phyloP scores from a whole-genome alignment of 2,329 filamentous ascomycete species.

The Pseudocercospora fuligena region DNA sequence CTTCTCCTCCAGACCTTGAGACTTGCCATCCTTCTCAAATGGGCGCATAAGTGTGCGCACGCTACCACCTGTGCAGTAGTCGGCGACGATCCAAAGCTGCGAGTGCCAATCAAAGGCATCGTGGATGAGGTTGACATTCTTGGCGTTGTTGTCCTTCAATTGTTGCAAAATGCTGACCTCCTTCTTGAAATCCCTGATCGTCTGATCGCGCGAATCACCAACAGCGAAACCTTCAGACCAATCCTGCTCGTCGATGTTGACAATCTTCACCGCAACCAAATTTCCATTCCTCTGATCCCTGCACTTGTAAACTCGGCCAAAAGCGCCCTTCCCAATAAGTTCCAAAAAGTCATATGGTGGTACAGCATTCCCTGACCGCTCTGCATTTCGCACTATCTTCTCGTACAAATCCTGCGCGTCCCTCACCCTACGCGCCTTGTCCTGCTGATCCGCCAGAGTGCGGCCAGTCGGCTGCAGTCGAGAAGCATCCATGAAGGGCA shows the following conservation, averaged over 20 bases:
- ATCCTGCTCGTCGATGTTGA: constrained; percentile 80
- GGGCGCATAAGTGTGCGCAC: constrained; percentile 67
- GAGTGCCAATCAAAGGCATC: constrained; percentile 78
- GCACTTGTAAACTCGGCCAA: constrained; percentile 74
- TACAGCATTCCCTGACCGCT: constrained; percentile 62
- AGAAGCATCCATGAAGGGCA: constrained; percentile 36
- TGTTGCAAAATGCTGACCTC: constrained; percentile 71
- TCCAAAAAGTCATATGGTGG: constrained; percentile 72
- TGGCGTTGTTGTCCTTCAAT: constrained; percentile 73
- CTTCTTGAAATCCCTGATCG: constrained; percentile 60
- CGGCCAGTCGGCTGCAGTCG: constrained; percentile 33
- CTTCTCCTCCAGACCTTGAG: constrained; percentile 58
- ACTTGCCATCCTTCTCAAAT: constrained; percentile 26
- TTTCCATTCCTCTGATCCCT: constrained; percentile 48
- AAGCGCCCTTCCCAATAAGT: constrained; percentile 75
- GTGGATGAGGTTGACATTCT: constrained; percentile 81
- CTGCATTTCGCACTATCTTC: constrained; percentile 65
- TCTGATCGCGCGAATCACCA: constrained; percentile 62
- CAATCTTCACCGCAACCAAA: constrained; percentile 79
- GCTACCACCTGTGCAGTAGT: constrained; percentile 84
- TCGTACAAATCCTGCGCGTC: constrained; percentile 74
- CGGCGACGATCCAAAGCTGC: constrained; percentile 85
- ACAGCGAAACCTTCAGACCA: constrained; percentile 52
- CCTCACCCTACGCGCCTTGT: constrained; percentile 49
- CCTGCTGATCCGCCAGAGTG: constrained; percentile 27